Base-by-base conservation (phyloP, 2,329 filamentous ascomycete species). In the Neofusicoccum parvum region DNA sequence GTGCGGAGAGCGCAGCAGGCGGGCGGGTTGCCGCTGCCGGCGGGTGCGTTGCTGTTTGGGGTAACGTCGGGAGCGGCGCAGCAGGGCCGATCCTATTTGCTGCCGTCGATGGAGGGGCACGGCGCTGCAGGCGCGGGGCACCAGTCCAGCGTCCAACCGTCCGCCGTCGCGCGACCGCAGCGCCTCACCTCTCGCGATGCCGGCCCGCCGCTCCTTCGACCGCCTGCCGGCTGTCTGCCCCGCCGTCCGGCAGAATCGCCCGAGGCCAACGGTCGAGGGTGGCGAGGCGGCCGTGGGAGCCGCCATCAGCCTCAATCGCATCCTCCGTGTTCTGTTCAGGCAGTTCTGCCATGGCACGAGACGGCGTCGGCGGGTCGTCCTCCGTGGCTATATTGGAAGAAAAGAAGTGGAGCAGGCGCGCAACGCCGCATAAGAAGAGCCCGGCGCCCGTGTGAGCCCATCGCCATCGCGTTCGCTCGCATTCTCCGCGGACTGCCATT, bases 331-430 rank as follows among this genome's bases (percentile, higher is more conserved):
- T 37, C 56, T 23, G 41, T 46, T 46, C 27, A 37, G 56, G 56
- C 32, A 60, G 34, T 23, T 48, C 10, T 60, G 27, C 56, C 56
- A 60, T 48, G 37, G 50, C 43, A 60, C 56, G 32, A 48, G 56
- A 75, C 75, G 74, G 75, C 72, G 72, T 68, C 73, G 72, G 72
- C 75, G 75, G 73, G 73, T 75, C 71, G 72, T 69, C 67, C 74
- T 77, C 75, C 75, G 75, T 69, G 66, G 45, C 59, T 51, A 43
- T 51, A 62, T 51, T 39, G 59, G 59, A 51, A 62, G 59, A 41
- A 50, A 50, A 62, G 59, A 62, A 62, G 59, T 62, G 59, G 59
- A 62, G 59, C 32, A 51, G 56, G n/a, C 11, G 43, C 56, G 20
- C 41, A 4, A 14, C 32, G 41, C 56, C 32, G 32, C 43, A 48